Percentiles rank a stretch among this genome's conserved stretches.
These are phyloP conservation scores for Lachnellula subtilissima DNA, from an alignment of 2,329 filamentous ascomycete genomes.

Conservation along the genomic window DNA sequence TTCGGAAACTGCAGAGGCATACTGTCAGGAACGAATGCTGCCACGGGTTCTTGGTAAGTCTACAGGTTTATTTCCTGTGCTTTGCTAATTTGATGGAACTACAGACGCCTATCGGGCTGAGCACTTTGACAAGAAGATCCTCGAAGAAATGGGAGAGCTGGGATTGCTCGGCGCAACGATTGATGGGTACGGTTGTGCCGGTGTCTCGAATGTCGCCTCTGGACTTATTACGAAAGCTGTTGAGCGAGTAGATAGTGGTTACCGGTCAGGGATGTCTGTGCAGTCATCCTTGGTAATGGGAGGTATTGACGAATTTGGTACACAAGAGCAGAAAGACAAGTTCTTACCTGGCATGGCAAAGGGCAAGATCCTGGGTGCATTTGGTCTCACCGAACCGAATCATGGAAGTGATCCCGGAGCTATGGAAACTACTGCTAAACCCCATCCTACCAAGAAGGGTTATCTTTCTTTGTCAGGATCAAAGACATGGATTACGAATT, in stretches of 20 bases:
- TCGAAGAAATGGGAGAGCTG: slow-evolving; percentile 87
- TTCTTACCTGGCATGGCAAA: slow-evolving; percentile 77
- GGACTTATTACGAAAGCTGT: slow-evolving; percentile 87
- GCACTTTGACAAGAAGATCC: slow-evolving; percentile 77
- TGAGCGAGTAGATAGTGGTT: slow-evolving; percentile 86
- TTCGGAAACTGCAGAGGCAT: slow-evolving; percentile 82
- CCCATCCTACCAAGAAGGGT: slow-evolving; percentile 78
- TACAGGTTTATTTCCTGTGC: slow-evolving; percentile 9
- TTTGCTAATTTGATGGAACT: slow-evolving; percentile 8
- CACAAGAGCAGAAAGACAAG: slow-evolving; percentile 80
- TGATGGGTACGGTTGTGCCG: slow-evolving; percentile 82
- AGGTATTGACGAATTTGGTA: slow-evolving; percentile 81
- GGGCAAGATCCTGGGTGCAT: slow-evolving; percentile 77
- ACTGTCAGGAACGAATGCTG: slow-evolving; percentile 84
- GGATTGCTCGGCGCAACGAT: slow-evolving; percentile 85
- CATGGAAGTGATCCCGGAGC: slow-evolving; percentile 87
- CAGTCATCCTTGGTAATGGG: slow-evolving; percentile 93
- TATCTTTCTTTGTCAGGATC: slow-evolving; percentile 73
- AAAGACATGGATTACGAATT: slow-evolving; percentile 97
- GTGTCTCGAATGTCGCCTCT: slow-evolving; percentile 81
- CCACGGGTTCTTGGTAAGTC: slow-evolving; percentile 77
- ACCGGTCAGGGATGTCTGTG: slow-evolving; percentile 88
- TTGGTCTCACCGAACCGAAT: slow-evolving; percentile 88
- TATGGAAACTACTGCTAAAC: slow-evolving; percentile 84
- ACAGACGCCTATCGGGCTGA: slow-evolving; percentile 82